Percentiles rank a stretch among this genome's conserved stretches.
These are phyloP conservation scores for Acer yangbiense DNA, from an alignment of 345 rosid species.

Conservation along the genomic window DNA sequence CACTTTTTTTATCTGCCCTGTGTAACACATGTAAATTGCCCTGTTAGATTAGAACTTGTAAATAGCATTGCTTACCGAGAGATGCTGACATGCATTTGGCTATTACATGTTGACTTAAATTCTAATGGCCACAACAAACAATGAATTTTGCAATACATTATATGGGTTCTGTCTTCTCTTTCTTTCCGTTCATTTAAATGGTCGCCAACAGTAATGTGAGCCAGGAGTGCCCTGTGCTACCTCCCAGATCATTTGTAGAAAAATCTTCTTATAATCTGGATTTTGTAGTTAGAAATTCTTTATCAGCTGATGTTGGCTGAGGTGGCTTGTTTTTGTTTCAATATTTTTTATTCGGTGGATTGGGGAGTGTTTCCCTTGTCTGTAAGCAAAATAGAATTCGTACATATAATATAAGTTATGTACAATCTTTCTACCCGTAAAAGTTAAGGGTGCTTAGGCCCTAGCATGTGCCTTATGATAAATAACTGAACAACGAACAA, in stretches of 20 bases:
- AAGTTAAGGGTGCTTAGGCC: neutral
- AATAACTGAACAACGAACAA: conserved; percentile 10
- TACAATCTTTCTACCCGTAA: neutral
- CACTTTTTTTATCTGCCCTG: neutral
- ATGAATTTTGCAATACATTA: neutral
- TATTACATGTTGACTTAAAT: neutral
- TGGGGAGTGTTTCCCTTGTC: neutral
- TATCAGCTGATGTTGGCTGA: neutral
- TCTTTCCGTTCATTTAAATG: neutral
- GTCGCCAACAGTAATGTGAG: neutral
- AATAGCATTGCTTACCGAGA: neutral
- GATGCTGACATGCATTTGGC: neutral
- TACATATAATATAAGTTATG: neutral
- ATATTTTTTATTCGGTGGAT: neutral
- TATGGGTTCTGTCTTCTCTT: neutral
- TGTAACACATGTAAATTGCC: neutral
- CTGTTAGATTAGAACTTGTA: neutral
- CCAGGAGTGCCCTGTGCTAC: neutral
- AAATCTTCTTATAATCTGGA: neutral
- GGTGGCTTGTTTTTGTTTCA: neutral
- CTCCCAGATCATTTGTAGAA: neutral
- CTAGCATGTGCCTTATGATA: neutral
- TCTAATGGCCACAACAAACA: neutral
- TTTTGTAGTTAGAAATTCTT: neutral
- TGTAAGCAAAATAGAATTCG: neutral